Percentiles rank a stretch among this genome's conserved stretches.
phyloP scores from a whole-genome alignment of 75 land plant genomes.

The Picea glauca region DNA sequence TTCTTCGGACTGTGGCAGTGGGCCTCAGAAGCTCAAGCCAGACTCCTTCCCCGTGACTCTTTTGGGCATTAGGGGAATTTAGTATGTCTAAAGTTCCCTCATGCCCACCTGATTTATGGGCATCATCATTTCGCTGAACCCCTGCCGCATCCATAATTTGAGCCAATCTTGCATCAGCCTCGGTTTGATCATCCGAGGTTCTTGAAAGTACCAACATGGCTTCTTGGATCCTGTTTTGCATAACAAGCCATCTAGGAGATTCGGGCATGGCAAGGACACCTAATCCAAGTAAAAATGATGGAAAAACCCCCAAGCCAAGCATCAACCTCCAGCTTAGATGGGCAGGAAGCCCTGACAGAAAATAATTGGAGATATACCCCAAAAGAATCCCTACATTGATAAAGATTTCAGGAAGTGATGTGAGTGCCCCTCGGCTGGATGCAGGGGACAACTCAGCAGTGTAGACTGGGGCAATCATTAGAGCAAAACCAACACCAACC shows the following conservation, averaged over 20 bases:
- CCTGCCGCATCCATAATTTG: conserved; percentile 56
- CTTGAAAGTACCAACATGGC: conserved; percentile 55
- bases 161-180: conserved; percentile 45
- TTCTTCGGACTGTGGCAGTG: conserved; percentile 51
- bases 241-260: conserved; percentile 73
- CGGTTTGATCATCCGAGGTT: conserved; percentile 40
- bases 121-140: not conserved
- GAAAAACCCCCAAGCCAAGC: conserved; percentile 74
- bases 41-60: conserved; percentile 32
- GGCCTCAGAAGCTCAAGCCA: conserved; percentile 64
- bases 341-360: conserved; percentile 37
- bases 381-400: conserved; percentile 68
- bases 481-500: conserved; percentile 68
- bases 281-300: conserved; percentile 58
- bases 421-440: conserved; percentile 49
- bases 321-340: conserved; percentile 65
- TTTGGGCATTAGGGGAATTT: not conserved
- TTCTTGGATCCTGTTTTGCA: conserved; percentile 59
- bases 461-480: conserved; percentile 81
- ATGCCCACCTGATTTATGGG: not conserved
- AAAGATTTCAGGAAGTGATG: conserved; percentile 73
- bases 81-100: not conserved
- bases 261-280: conserved; percentile 60
- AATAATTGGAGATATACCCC: conserved; percentile 64
- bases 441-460: conserved; percentile 75